Base-by-base conservation (phyloP, 2,329 filamentous ascomycete genomes). In the Neospermospora avenae region DNA sequence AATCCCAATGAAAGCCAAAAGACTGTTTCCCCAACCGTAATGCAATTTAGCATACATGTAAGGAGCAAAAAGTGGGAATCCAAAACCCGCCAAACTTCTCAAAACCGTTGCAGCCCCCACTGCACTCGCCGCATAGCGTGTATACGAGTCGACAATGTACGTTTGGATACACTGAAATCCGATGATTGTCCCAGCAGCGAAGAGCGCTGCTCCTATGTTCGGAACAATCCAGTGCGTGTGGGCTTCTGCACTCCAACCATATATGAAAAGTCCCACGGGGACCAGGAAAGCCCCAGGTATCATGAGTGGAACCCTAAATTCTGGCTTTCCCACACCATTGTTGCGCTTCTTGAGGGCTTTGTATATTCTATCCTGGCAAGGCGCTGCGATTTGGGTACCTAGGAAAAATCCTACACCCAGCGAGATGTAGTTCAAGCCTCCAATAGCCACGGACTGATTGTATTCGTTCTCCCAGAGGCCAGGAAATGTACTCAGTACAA, bases 281-380 rank as follows among this genome's bases (percentile, higher is more conserved):
- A 87, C 65, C 1, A 86, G 63, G 0, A 87, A 41, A 0, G 80
- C 79, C 0, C 80, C 81, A 0, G 82, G 75, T 14, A 83, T 68
- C 73, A 86, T 82, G 2, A 87, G 74, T 0, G 85, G 85, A 0
- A 87, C 77, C n/a, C 86, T 81, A 67, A 83, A 86, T 65, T 90
- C 87, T 0, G 87, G 86, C 59, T 65, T 66, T 14, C 66, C 69
- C 3, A 71, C 63, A 20, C 66, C 66, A 74, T 67, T 65, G 24
- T 68, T 71, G 22, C 65, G 62, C 20, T 57, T 59, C 54, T 71
- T 70, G 18, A 71, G 58, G 14, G 57, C 53, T 16, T 61, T 62
- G 55, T 70, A 72, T 52, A 72, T 67, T 13, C 48, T 49, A 61
- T 74, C 73, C 60, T 74, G 71, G 34, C 68, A 67, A 16, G 71